Evolutionary conservation across 1,139 yeast species (phyloP), one percentile per base, ranked within the genome.

Genomic region (Kazachstania sp.): DNA sequence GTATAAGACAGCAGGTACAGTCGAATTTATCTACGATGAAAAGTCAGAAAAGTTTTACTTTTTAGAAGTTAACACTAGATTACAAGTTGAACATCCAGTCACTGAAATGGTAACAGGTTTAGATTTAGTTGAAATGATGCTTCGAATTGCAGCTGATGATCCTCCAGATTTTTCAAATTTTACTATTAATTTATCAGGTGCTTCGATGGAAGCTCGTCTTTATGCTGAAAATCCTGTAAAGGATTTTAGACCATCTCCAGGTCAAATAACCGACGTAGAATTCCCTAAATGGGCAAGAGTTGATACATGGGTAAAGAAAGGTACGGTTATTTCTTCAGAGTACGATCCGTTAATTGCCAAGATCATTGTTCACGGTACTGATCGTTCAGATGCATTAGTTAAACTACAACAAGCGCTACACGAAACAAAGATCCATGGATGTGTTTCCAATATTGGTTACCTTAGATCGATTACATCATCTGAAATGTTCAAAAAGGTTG

Each of bases 81-180:
- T 92, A 56, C 98, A 92, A 70, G 98, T 92, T 43, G 98, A 92
- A 70, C 97, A 92, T 67, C 97, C 97, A 40, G 83, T 92, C 58
- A 92, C 98, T 30, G 98, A 92, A 70, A 76, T 82, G 80, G 95
- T 86, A 30, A 87, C 97, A 28, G 97, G 97, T 3, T 70, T 88
- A 47, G 98, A 92, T 66, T 74, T 92, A 56, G 97, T 92, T 26
- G 97, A 92, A 68, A 86, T 96, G 96, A 90, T 92, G 97, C 71
- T 92, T 54, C 73, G 74, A 58, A 83, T 90, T 65, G 97, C 97
- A 36, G 95, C 95, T 36, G 90, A 86, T 61, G 75, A 76, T 56
- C 83, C 97, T 6, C 95, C 95, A 5, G 86, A 82, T 60, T 84
- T 86, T 58, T 63, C 55, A 29, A 62, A 68, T 37, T 79, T 77